Evolutionary conservation across 2,329 filamentous ascomycete species (phyloP).

Genomic region (Xenosphaeropsis pyriputrescens): DNA sequence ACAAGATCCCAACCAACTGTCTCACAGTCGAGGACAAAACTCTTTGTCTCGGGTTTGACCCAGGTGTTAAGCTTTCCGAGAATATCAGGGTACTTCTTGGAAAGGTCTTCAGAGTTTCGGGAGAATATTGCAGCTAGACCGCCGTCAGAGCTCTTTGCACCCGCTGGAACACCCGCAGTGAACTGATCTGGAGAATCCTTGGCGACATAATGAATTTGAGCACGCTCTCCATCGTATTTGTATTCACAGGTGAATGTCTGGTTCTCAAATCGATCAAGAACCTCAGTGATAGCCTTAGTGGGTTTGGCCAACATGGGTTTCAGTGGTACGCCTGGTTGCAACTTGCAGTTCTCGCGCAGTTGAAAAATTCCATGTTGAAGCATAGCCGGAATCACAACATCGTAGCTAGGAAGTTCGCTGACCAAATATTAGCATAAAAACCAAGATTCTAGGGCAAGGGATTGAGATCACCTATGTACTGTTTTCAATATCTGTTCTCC

Average conservation of each 20-base stretch:
- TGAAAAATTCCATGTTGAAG: constrained; percentile 75
- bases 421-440: constrained; percentile 18
- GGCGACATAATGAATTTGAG: constrained; percentile 96
- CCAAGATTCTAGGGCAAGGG: not conserved
- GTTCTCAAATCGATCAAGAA: constrained; percentile 88
- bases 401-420: constrained; percentile 88
- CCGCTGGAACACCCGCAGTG: constrained; percentile 40
- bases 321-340: constrained; percentile 83
- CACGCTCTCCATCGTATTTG: constrained; percentile 95
- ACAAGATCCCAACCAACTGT: constrained; percentile 92
- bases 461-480: constrained; percentile 57
- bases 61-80: constrained; percentile 75
- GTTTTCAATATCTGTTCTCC: constrained; percentile 79
- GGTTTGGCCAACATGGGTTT: constrained; percentile 99
- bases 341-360: constrained; percentile 71
- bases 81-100: constrained; percentile 95
- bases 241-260: constrained; percentile 97
- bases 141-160: constrained; percentile 33
- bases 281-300: constrained; percentile 95
- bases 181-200: constrained; percentile 62
- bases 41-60: constrained; percentile 81
- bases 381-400: constrained; percentile 85
- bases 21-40: constrained; percentile 97
- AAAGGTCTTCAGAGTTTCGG: constrained; percentile 90
- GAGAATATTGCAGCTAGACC: constrained; percentile 92